Conservation (phyloP, 768 basidiomycete genomes). For the Agaricus subrufescens region DNA sequence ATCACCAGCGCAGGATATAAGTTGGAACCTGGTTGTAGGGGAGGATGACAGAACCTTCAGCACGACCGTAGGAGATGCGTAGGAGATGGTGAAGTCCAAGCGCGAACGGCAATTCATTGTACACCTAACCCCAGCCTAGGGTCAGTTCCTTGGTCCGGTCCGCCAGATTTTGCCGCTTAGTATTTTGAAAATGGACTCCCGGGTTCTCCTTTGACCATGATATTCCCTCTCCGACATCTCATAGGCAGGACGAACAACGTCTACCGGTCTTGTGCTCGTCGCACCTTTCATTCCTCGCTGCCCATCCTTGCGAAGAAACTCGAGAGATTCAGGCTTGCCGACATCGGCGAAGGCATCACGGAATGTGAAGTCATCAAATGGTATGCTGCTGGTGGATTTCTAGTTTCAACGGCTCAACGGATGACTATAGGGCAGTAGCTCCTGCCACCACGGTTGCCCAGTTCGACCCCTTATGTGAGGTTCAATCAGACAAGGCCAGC, state of each 20-base stretch:
- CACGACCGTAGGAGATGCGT: not conserved
- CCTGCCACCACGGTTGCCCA: conserved; percentile 44
- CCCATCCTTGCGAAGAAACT: conserved; percentile 6
- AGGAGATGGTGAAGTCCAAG: not conserved
- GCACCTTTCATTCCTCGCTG: conserved; percentile 2
- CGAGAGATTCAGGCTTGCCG: conserved; percentile 70
- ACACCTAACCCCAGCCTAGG: conserved; percentile 9
- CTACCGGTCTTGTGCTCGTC: not conserved
- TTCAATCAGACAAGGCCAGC: conserved; percentile 87
- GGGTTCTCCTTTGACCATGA: conserved; percentile 3
- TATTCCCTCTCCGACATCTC: conserved; percentile 9
- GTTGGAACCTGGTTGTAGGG: no score
- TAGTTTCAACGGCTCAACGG: not conserved
- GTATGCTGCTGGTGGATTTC: conserved; percentile 32
- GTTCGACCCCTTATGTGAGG: conserved; percentile 78
- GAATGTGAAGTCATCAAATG: conserved; percentile 89
- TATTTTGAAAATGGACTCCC: not conserved
- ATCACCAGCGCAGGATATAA: no score
- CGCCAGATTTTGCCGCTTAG: not conserved
- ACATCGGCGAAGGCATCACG: conserved; percentile 89
- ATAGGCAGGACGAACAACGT: not conserved
- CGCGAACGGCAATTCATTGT: no score
- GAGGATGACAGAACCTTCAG: no score
- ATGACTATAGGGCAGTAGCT: conserved; percentile 53
- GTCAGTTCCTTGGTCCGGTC: conserved; percentile 8